Percentiles rank a stretch among this genome's conserved stretches.
These are phyloP conservation scores for Tillandsia fasciculata DNA, from an alignment of 176 grass and related monocot species.

Conservation along the genomic window DNA sequence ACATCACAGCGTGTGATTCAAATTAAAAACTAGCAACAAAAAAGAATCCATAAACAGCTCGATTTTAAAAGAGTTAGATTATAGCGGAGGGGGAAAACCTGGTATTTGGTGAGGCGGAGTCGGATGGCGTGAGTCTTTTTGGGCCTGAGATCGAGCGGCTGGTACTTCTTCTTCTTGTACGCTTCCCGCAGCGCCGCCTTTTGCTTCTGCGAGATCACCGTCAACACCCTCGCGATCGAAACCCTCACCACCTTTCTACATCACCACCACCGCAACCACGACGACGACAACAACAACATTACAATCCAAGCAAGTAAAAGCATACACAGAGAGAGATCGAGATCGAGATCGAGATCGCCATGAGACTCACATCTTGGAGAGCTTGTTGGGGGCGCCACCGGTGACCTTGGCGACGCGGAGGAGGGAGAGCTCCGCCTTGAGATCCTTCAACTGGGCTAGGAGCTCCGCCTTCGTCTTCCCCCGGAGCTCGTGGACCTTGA, in stretches of 20 bases:
- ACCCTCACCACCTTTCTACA: constrained; percentile 77
- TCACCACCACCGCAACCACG: neutral
- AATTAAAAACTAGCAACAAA: no score
- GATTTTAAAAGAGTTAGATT: neutral
- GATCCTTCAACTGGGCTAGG: constrained; percentile 55
- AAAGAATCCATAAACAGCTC: no score
- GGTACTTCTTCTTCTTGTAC: constrained; percentile 75
- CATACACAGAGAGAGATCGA: no score
- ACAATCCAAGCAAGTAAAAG: no score
- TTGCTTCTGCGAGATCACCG: constrained; percentile 82
- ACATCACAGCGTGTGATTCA: no score
- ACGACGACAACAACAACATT: neutral
- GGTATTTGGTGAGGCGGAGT: constrained; percentile 69
- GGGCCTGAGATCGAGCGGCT: constrained; percentile 65
- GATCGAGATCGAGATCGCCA: neutral
- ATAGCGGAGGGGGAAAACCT: constrained; percentile 25
- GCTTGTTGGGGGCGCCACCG: constrained; percentile 88
- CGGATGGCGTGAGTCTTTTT: constrained; percentile 91
- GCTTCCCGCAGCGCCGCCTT: constrained; percentile 56
- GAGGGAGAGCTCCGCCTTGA: constrained; percentile 82
- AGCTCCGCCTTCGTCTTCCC: constrained; percentile 66
- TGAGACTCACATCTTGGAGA: constrained; percentile 63
- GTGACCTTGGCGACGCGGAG: constrained; percentile 93
- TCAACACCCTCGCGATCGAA: constrained; percentile 57
- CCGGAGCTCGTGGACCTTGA: constrained; percentile 86